A percentile compares a stretch with the other conserved stretches of the same genome.
Evolutionary conservation across 257 asterid species (phyloP).

Genomic region (Solanum appendiculatum): DNA sequence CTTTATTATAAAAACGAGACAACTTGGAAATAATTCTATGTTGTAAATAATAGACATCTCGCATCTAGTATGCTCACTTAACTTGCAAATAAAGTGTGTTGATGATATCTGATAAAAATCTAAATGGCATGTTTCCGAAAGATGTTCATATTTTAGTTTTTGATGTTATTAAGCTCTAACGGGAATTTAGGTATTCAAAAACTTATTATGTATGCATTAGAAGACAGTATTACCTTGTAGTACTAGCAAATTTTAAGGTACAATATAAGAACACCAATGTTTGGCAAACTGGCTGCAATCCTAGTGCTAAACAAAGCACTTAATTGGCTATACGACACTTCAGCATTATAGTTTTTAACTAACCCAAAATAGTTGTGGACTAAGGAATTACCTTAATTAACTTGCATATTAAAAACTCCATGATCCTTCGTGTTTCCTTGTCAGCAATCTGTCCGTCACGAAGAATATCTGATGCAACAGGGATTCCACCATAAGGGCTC

Average conservation of each 20-base stretch:
- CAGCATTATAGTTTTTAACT: background rate
- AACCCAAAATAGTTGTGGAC: background rate
- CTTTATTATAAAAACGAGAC: background rate
- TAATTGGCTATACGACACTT: background rate
- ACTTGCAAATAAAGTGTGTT: background rate
- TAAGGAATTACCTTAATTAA: slow-evolving; percentile 60
- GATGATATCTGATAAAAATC: background rate
- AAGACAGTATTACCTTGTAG: background rate
- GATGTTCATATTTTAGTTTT: background rate
- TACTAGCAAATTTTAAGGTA: background rate
- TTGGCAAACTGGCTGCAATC: background rate
- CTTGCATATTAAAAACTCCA: slow-evolving; percentile 84
- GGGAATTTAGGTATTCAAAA: background rate
- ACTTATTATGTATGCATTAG: background rate
- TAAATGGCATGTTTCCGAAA: background rate
- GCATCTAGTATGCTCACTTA: background rate
- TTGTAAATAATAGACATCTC: background rate
- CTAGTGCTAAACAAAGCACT: background rate
- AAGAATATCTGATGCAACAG: slow-evolving; percentile 86
- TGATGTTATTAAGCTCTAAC: background rate
- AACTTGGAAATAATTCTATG: background rate
- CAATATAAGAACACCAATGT: background rate
- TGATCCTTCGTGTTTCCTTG: slow-evolving; percentile 64
- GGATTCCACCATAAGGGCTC: slow-evolving; percentile 92
- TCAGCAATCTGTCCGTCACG: slow-evolving; percentile 95